These are phyloP conservation scores for Suhomyces taliae DNA, from an alignment of 1,139 yeast genomes.

Conservation along the genomic window DNA sequence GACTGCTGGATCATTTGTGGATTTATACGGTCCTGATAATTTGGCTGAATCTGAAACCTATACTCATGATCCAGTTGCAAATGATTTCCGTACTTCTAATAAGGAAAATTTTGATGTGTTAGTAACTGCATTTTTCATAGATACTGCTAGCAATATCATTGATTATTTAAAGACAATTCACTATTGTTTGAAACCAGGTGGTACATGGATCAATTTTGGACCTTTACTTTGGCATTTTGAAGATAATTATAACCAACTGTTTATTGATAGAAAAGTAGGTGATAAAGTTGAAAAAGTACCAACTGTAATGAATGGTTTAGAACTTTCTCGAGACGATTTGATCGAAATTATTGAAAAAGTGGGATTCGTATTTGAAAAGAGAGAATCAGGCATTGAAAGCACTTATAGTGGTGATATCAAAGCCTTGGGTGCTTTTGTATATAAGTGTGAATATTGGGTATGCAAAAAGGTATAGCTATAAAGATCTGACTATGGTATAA, in stretches of 20 bases:
- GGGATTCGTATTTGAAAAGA: conserved; percentile 56
- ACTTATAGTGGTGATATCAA: conserved; percentile 57
- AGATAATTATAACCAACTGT: conserved; percentile 39
- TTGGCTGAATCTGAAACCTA: conserved; percentile 39
- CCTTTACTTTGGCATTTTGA: conserved; percentile 89
- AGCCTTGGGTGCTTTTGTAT: conserved; percentile 58
- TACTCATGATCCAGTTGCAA: conserved; percentile 36
- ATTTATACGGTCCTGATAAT: conserved; percentile 61
- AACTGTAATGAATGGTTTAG: conserved; percentile 56
- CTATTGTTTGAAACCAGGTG: conserved; percentile 53
- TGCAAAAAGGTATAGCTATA: conserved; percentile 33
- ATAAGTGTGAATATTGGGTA: conserved; percentile 74
- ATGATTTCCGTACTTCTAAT: conserved; percentile 43
- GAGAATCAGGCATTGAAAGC: conserved; percentile 45
- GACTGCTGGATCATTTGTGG: conserved; percentile 79
- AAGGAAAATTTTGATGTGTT: conserved; percentile 50
- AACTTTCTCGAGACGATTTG: conserved; percentile 62
- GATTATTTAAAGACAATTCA: conserved; percentile 64
- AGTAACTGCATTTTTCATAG: conserved; percentile 75
- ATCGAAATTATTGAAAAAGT: conserved; percentile 44
- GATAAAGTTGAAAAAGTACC: conserved; percentile 28
- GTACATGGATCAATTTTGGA: conserved; percentile 82
- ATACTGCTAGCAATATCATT: conserved; percentile 72
- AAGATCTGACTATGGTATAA: not conserved
- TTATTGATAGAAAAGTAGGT: conserved; percentile 20